Evolutionary conservation across 257 asterid species (phyloP).

Genomic region (Echium plantagineum): DNA sequence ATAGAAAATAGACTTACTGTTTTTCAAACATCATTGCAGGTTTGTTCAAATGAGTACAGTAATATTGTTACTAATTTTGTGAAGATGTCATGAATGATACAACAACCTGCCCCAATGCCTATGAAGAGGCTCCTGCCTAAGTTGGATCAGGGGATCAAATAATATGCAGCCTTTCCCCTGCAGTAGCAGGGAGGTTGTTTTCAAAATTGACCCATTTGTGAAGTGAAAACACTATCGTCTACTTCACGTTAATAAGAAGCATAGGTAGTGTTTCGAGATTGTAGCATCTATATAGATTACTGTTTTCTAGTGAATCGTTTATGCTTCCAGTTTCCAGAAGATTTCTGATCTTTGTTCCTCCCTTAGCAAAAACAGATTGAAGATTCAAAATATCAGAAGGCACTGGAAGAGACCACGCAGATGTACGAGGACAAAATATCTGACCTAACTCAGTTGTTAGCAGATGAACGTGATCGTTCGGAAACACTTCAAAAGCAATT

Average conservation of each 20-base stretch:
- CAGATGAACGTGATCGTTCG: conserved; percentile 35
- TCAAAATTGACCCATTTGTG: too few relatives aligned
- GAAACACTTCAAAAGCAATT: conserved; percentile 43
- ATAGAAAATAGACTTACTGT: conserved; percentile 47
- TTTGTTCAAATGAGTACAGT: conserved; percentile 13
- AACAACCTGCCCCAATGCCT: too few relatives aligned
- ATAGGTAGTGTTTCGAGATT: background rate
- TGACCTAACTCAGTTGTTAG: conserved; percentile 39
- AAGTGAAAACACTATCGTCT: too few relatives aligned
- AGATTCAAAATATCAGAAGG: conserved; percentile 42
- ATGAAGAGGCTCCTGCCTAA: too few relatives aligned
- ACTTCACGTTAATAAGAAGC: too few relatives aligned
- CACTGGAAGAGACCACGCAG: conserved; percentile 60
- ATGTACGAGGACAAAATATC: conserved; percentile 63
- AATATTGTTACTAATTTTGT: background rate
- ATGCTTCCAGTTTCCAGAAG: background rate
- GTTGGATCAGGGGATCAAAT: too few relatives aligned
- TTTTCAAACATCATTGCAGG: conserved; percentile 46
- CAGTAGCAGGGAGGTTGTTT: too few relatives aligned
- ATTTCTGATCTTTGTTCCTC: conserved; percentile 7
- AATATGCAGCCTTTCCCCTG: too few relatives aligned
- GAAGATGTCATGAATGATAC: background rate
- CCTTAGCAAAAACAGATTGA: conserved; percentile 49
- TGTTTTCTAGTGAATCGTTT: background rate
- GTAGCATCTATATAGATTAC: background rate